phyloP scores from a whole-genome alignment of 257 asterid species.

The Primulina huaijiensis region DNA sequence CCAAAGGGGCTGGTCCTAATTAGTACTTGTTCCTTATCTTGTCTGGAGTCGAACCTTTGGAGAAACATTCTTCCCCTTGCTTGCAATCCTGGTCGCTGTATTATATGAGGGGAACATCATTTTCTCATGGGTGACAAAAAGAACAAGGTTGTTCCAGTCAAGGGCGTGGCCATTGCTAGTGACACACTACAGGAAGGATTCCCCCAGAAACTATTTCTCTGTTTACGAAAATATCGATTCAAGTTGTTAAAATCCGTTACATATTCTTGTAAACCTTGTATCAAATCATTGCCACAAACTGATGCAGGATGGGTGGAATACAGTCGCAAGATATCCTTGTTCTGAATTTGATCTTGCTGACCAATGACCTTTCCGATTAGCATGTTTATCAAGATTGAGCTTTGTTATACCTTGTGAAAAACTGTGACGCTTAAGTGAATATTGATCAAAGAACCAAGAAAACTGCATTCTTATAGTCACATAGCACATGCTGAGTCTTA shows the following conservation, averaged over 20 bases:
- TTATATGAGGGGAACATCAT: background rate
- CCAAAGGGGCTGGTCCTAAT: slow-evolving; percentile 89
- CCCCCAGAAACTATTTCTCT: background rate
- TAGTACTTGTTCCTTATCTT: slow-evolving; percentile 72
- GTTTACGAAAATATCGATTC: background rate
- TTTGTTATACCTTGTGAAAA: background rate
- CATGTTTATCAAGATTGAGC: background rate
- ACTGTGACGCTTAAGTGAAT: background rate
- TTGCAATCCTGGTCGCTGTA: too few relatives aligned
- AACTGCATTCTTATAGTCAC: background rate
- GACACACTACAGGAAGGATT: background rate
- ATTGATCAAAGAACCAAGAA: background rate
- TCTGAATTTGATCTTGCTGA: background rate
- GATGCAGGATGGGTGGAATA: background rate
- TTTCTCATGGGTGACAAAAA: background rate
- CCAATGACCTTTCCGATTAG: background rate
- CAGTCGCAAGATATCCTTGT: background rate
- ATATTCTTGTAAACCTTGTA: background rate
- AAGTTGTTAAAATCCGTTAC: background rate
- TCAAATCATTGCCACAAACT: background rate
- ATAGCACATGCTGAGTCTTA: background rate
- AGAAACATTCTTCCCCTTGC: background rate
- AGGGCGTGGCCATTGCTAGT: background rate
- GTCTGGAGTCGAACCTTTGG: slow-evolving; percentile 51
- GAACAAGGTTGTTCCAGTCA: background rate